Evolutionary conservation across 1,284 basidiomycete species (phyloP).

Genomic region (Porogramme epimiltina): DNA sequence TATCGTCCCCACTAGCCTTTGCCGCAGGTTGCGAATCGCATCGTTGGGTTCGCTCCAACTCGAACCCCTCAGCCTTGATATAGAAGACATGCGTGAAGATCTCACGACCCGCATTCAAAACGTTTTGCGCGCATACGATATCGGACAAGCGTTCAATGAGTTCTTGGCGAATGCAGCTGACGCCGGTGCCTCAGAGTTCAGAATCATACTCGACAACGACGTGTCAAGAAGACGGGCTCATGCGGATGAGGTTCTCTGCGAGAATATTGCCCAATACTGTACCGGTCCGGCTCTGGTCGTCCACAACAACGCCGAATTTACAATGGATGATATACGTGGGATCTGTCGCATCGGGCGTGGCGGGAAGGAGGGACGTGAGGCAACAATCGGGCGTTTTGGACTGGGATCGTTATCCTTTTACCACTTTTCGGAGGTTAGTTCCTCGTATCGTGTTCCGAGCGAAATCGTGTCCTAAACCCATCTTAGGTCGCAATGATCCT

Average conservation of each 20-base stretch:
- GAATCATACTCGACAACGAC: constrained; percentile 37
- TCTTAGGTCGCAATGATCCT: constrained; percentile 46
- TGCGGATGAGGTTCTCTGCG: constrained; percentile 30
- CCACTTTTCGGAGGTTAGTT: constrained; percentile 47
- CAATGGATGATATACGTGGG: constrained; percentile 43
- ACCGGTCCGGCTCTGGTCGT: constrained; percentile 40
- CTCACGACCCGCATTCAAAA: constrained; percentile 28
- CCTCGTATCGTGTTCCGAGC: background rate
- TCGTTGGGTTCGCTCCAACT: constrained; percentile 18
- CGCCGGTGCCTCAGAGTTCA: constrained; percentile 43
- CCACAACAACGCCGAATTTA: constrained; percentile 45
- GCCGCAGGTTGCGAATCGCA: constrained; percentile 5
- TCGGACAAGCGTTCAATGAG: constrained; percentile 44
- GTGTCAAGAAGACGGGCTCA: constrained; percentile 8
- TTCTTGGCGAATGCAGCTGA: constrained; percentile 54
- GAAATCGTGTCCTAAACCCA: background rate
- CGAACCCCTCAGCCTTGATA: background rate
- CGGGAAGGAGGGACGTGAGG: constrained; percentile 38
- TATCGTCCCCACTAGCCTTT: background rate
- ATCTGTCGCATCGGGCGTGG: constrained; percentile 46
- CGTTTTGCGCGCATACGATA: constrained; percentile 40
- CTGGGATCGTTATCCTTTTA: constrained; percentile 51
- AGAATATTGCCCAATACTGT: constrained; percentile 35
- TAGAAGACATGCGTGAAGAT: constrained; percentile 31
- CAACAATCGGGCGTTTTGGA: constrained; percentile 52